phyloP scores from a whole-genome alignment of 2,329 filamentous ascomycete genomes.

The Tolypocladium ovalisporum region DNA sequence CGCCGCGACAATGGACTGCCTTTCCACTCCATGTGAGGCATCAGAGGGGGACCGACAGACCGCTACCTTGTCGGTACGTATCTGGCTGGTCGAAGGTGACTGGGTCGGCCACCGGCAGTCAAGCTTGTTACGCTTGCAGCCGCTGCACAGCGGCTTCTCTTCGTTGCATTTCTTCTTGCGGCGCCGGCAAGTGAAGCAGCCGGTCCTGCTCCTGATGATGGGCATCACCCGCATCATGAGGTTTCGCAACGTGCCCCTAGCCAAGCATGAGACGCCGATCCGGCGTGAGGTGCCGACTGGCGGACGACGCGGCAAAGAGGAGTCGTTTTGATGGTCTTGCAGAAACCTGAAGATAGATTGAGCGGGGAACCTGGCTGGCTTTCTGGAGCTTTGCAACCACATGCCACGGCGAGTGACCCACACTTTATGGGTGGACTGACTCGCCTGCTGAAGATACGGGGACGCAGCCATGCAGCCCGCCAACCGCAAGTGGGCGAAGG shows the following conservation, averaged over 20 bases:
- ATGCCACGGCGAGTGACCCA: background rate
- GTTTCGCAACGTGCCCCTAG: background rate
- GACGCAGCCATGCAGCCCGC: background rate
- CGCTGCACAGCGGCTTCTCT: slow-evolving; percentile 37
- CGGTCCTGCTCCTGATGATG: slow-evolving; percentile 25
- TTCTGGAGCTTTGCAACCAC: background rate
- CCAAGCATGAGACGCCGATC: background rate
- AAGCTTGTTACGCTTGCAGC: slow-evolving; percentile 41
- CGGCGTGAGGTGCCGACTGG: background rate
- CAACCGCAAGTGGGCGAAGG: background rate
- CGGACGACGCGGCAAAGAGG: background rate
- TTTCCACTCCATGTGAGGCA: background rate
- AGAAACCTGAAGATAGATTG: background rate
- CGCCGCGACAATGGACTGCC: slow-evolving; percentile 7
- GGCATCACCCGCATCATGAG: slow-evolving; percentile 18
- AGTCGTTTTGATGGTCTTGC: background rate
- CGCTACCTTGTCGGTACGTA: background rate
- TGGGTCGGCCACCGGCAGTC: slow-evolving; percentile 37
- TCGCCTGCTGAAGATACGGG: background rate
- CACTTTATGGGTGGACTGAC: background rate
- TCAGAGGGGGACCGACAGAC: background rate
- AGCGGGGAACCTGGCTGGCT: background rate
- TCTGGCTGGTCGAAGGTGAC: background rate
- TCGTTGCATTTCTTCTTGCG: slow-evolving; percentile 46
- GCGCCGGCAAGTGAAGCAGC: slow-evolving; percentile 38